Evolutionary conservation across 805 yeast genomes (phyloP).

Genomic region (Dipodascopsis uninucleata): DNA sequence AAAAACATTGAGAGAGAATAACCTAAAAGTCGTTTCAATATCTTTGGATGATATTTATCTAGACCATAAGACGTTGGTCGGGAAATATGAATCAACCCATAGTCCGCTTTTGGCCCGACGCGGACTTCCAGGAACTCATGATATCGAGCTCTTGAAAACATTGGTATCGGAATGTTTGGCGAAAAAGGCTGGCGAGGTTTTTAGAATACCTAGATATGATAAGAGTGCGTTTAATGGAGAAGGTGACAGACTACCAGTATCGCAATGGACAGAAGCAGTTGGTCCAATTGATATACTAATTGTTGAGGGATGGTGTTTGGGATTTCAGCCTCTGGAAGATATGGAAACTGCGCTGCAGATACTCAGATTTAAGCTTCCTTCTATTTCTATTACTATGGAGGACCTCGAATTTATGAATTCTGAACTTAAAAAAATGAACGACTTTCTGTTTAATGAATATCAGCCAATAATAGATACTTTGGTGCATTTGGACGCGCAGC

Average conservation of each 20-base stretch:
- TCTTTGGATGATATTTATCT: no score
- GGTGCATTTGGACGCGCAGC: slow-evolving; percentile 57
- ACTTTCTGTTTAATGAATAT: no score
- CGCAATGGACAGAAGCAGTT: slow-evolving; percentile 42
- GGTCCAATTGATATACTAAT: slow-evolving; percentile 61
- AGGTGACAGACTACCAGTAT: slow-evolving; percentile 63
- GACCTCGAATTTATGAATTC: slow-evolving; percentile 47
- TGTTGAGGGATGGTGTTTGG: slow-evolving; percentile 94
- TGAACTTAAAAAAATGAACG: slow-evolving; percentile 50
- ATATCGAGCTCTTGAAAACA: slow-evolving; percentile 45
- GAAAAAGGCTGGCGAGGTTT: slow-evolving; percentile 34
- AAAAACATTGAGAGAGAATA: no score
- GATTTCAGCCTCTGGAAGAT: slow-evolving; percentile 51
- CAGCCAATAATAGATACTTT: slow-evolving; percentile 62
- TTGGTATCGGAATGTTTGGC: slow-evolving; percentile 15
- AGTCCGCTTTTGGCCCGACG: slow-evolving; percentile 68
- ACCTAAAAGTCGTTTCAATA: no score
- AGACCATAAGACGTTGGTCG: no score
- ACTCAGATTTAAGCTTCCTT: no score
- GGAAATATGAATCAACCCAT: no score
- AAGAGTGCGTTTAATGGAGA: slow-evolving; percentile 68
- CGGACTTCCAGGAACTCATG: slow-evolving; percentile 95
- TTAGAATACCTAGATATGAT: slow-evolving; percentile 66
- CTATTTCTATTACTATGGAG: no score
- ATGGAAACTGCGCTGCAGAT: no score